Conservation (phyloP, 1,284 basidiomycete species). For the Puccinia novopanici region DNA sequence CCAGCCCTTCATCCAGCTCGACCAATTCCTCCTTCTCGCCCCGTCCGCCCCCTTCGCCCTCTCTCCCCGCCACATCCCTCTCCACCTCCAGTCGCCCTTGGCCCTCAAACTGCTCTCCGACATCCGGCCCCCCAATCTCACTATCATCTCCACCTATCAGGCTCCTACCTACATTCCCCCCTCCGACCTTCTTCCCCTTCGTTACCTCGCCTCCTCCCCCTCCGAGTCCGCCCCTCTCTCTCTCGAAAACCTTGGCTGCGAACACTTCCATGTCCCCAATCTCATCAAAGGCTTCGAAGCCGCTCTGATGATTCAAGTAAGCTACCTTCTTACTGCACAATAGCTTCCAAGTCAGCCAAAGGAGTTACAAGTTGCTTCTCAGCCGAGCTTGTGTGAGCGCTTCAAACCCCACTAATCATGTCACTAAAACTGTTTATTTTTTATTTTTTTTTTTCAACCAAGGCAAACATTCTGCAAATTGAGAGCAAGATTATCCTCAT, state of each 20-base stretch:
- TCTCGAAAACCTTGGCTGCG: conserved; percentile 9
- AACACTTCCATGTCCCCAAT: conserved; percentile 26
- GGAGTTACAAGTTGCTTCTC: not conserved
- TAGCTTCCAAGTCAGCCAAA: too few relatives aligned
- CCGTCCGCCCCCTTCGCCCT: not conserved
- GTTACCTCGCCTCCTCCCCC: not conserved
- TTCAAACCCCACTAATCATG: too few relatives aligned
- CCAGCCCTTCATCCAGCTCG: not conserved
- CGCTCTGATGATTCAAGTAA: conserved; percentile 36
- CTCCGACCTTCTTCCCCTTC: conserved; percentile 6
- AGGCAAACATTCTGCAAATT: conserved; percentile 8
- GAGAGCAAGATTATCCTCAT: conserved; percentile 9
- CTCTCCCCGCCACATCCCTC: conserved; percentile 9
- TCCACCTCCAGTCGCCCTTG: conserved; percentile 12
- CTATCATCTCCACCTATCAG: conserved; percentile 8
- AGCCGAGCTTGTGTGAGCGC: not conserved
- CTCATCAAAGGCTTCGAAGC: conserved; percentile 35
- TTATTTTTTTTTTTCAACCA: not conserved
- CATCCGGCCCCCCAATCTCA: not conserved
- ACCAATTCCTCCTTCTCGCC: not conserved
- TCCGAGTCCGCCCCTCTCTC: not conserved
- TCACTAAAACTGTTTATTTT: not conserved
- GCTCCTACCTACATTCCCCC: conserved; percentile 22
- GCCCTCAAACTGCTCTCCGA: conserved; percentile 4
- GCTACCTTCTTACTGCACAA: not conserved